A percentile compares a stretch with the other conserved stretches of the same genome.
These are phyloP conservation scores for Bonia amplexicaulis DNA, from an alignment of 176 grass and related monocot genomes.

Conservation along the genomic window DNA sequence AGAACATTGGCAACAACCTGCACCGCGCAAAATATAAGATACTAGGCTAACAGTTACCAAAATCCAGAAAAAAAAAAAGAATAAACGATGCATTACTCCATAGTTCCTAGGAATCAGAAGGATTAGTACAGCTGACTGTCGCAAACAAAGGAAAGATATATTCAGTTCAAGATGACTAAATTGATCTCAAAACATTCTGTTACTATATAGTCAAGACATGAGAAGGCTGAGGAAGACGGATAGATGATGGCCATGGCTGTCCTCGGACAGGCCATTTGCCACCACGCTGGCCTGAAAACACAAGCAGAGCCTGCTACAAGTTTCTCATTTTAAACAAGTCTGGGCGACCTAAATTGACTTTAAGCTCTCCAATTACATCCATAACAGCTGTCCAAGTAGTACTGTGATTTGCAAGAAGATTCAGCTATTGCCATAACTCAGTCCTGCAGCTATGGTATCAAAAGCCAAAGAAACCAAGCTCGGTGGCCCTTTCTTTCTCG, in stretches of 20 bases:
- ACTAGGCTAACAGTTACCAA: not conserved
- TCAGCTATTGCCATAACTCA: constrained; percentile 3
- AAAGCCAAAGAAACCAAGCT: constrained; percentile 72
- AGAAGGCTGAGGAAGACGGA: constrained; percentile 5
- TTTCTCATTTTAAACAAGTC: constrained; percentile 36
- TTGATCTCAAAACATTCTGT: constrained; percentile 37
- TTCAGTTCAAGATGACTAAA: constrained; percentile 27
- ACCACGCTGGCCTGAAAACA: constrained; percentile 24
- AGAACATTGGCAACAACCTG: not conserved
- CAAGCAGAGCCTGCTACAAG: constrained; percentile 15
- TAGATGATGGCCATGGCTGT: constrained; percentile 13
- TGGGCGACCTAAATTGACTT: constrained; percentile 38
- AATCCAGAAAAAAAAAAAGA: no score
- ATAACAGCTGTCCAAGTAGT: constrained; percentile 15
- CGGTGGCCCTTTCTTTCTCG: constrained; percentile 40
- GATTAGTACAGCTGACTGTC: not conserved
- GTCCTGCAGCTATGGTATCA: constrained; percentile 24
- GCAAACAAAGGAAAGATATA: constrained; percentile 1
- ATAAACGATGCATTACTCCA: not conserved
- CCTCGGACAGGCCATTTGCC: not conserved
- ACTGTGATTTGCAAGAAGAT: constrained; percentile 9
- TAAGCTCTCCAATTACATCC: constrained; percentile 50
- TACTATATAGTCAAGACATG: constrained; percentile 37
- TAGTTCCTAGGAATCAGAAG: not conserved
- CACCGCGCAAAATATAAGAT: no score